Percentiles rank a stretch among this genome's conserved stretches.
Evolutionary conservation across 2,329 filamentous ascomycete species (phyloP).

Genomic region (Phoma sp.): DNA sequence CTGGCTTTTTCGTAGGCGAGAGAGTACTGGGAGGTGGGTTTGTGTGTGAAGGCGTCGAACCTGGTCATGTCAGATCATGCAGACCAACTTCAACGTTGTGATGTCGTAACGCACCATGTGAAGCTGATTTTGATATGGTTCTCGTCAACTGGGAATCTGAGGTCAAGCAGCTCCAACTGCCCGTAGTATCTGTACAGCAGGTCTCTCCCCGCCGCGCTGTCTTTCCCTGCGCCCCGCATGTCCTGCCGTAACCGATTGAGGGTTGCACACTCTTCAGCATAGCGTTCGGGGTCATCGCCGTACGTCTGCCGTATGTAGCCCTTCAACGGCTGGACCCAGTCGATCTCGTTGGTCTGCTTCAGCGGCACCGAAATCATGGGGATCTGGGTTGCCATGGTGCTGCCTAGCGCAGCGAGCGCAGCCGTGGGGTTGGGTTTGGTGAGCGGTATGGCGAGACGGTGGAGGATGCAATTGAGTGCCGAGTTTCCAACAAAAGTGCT

Average conservation of each 20-base stretch:
- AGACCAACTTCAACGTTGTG: background rate
- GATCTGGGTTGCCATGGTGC: constrained; percentile 59
- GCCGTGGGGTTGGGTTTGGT: constrained; percentile 24
- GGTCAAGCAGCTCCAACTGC: constrained; percentile 90
- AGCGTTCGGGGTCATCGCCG: constrained; percentile 94
- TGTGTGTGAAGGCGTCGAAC: constrained; percentile 99
- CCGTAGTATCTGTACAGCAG: constrained; percentile 97
- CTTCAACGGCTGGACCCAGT: constrained; percentile 94
- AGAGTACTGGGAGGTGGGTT: constrained; percentile 95
- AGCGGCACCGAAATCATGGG: constrained; percentile 96
- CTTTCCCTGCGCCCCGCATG: constrained; percentile 95
- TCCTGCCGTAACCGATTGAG: constrained; percentile 96
- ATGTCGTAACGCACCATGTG: constrained; percentile 73
- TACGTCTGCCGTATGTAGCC: constrained; percentile 91
- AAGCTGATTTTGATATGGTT: constrained; percentile 99
- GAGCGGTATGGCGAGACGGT: constrained; percentile 19
- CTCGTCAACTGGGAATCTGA: constrained; percentile 96
- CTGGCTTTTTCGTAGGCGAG: constrained; percentile 98
- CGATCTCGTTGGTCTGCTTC: constrained; percentile 95
- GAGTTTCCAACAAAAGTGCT: background rate
- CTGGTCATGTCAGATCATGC: constrained; percentile 56
- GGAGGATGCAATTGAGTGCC: background rate
- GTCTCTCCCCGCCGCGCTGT: constrained; percentile 91
- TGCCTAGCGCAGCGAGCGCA: constrained; percentile 18
- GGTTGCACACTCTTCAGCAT: constrained; percentile 92